Evolutionary conservation across 306 rosid species (phyloP), one percentile per base, ranked within the genome.

Genomic region (Glycine soja): DNA sequence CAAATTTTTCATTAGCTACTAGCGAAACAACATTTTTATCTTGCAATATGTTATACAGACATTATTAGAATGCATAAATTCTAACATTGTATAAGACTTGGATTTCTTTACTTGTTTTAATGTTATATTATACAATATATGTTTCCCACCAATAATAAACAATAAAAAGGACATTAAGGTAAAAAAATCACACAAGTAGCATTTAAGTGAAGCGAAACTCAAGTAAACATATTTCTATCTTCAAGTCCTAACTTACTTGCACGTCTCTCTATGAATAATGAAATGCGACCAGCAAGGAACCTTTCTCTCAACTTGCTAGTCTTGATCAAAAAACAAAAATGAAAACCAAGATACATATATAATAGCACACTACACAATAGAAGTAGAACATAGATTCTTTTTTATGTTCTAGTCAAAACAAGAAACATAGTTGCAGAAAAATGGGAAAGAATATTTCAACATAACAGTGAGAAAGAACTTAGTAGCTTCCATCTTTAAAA

Each of bases 201-300:
- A 70, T 45, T 45, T 81, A 65, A 52, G 51, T 6, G 75, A 78
- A 86, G 56, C n/a, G 36, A 70, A 78, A 77, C 46, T 71, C 45
- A 66, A 70, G 24, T 36, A 53, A 75, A 66, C 62, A 69, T 58
- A 5, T 51, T 65, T 77, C 30, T 66, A 24, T 64, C 53, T 46
- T 9, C 52, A 79, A 72, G 54, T 18, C 46, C 69, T 42, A 53
- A 84, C 95, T 79, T 88, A 93, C 97, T 89, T 88, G 87, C 99
- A 95, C 69, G 94, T 88, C 73, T 77, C 74, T 81, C 57, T 80
- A 10, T 72, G 79, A 61, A 87, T 86, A 81, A 91, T 16, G 71
- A 93, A 91, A 84, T 89, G 94, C 2, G 99, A 95, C 99, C 99
- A 91, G 88, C 97, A 93, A 83, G 97, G 97, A 87, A 95, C 95